Percentiles rank a stretch among this genome's conserved stretches.
These are phyloP conservation scores for Solanum habrochaites DNA, from an alignment of 257 asterid genomes.

Conservation along the genomic window DNA sequence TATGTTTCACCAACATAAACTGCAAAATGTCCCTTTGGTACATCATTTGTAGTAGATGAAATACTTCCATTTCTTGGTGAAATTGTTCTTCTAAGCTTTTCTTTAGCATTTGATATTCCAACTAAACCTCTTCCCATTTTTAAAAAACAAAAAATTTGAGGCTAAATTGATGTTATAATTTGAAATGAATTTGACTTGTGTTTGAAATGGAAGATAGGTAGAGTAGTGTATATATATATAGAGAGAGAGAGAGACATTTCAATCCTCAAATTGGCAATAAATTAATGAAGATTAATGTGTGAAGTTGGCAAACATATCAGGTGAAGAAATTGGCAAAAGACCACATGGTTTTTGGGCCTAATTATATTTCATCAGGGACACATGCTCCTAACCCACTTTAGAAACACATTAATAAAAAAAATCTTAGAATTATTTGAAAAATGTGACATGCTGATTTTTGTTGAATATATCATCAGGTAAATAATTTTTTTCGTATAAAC, in stretches of 20 bases:
- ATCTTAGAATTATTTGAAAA: not conserved
- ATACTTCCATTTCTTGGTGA: slow-evolving; percentile 27
- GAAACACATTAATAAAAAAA: slow-evolving; percentile 1
- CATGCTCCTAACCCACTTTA: slow-evolving; percentile 54
- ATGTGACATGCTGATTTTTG: not conserved
- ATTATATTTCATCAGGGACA: slow-evolving; percentile 44
- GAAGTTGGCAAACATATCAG: slow-evolving; percentile 27
- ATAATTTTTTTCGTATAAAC: not conserved
- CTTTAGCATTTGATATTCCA: slow-evolving; percentile 49
- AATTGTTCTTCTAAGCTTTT: slow-evolving; percentile 25
- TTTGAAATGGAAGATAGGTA: not conserved
- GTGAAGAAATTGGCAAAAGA: slow-evolving; percentile 28
- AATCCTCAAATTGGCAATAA: not conserved
- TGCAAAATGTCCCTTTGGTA: slow-evolving; percentile 8
- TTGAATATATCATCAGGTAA: not conserved
- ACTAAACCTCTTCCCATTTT: slow-evolving; percentile 36
- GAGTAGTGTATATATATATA: not conserved
- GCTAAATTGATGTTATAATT: not conserved
- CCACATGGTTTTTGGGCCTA: slow-evolving; percentile 82
- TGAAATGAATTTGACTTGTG: not conserved
- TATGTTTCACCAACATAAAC: slow-evolving; percentile 5
- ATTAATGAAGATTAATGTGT: slow-evolving; percentile 4
- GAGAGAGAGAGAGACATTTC: not conserved
- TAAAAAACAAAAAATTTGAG: not conserved
- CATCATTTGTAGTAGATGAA: not conserved